Percentiles rank a stretch among this genome's conserved stretches.
Conservation (phyloP, 2,329 filamentous ascomycete genomes). For the Colletotrichum endophyticum region DNA sequence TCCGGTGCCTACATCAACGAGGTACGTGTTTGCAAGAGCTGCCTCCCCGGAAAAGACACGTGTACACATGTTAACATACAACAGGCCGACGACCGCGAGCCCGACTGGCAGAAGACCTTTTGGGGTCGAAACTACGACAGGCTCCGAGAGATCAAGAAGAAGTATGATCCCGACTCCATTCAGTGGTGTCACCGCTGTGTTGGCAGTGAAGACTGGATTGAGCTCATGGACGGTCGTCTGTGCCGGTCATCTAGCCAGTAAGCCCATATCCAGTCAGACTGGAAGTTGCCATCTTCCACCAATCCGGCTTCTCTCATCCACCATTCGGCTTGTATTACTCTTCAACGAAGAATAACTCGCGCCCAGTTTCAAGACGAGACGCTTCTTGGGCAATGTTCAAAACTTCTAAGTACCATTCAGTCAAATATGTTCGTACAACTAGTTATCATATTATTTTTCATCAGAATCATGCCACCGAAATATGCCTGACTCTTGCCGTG, state of each 20-base stretch:
- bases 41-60: background rate
- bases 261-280: no score
- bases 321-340: background rate
- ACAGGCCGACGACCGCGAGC: background rate
- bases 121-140: constrained; percentile 30
- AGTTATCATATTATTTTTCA: background rate
- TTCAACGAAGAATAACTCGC: background rate
- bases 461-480: background rate
- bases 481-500: background rate
- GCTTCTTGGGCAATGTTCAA: background rate
- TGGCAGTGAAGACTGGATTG: background rate
- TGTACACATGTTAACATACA: background rate
- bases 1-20: background rate
- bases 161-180: constrained; percentile 28
- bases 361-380: background rate
- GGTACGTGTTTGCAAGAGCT: background rate
- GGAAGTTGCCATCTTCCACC: background rate
- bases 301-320: background rate
- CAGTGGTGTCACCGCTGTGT: background rate
- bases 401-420: background rate
- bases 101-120: constrained; percentile 30
- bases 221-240: background rate
- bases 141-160: constrained; percentile 30
- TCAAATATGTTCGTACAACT: background rate
- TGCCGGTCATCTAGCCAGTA: background rate